Evolutionary conservation across 2,329 filamentous ascomycete species (phyloP).

Genomic region (Pseudogymnoascus sp.): DNA sequence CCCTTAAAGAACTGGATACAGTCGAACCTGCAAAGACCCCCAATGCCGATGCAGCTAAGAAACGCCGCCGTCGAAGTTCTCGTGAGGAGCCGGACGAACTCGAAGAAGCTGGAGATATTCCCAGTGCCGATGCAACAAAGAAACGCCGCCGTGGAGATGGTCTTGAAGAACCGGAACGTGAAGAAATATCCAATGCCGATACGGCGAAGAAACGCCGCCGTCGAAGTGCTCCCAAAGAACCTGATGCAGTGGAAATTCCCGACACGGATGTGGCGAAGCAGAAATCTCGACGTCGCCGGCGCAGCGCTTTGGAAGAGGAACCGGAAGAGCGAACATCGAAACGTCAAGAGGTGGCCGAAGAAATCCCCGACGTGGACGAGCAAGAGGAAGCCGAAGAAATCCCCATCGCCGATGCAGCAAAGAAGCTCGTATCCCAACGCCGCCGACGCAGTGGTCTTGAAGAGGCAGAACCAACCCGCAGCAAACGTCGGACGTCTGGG

Average conservation of each 20-base stretch:
- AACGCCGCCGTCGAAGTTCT: neutral
- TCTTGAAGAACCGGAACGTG: neutral
- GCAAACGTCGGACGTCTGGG: neutral
- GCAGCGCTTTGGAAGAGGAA: neutral
- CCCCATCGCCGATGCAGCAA: constrained; percentile 29
- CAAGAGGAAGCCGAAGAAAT: constrained; percentile 24
- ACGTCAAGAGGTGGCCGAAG: neutral
- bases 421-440: neutral
- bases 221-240: neutral
- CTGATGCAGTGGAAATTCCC: neutral
- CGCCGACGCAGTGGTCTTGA: neutral
- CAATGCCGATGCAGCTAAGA: neutral
- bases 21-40: neutral
- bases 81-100: neutral
- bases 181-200: neutral
- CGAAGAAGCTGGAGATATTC: neutral
- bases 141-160: neutral
- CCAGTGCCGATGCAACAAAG: neutral
- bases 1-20: constrained; percentile 7
- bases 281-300: neutral
- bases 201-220: constrained; percentile 2
- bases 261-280: neutral
- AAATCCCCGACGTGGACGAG: constrained; percentile 34
- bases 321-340: neutral
- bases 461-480: neutral